A percentile compares a stretch with the other conserved stretches of the same genome.
Evolutionary conservation across 306 rosid species (phyloP).

Genomic region (Vigna nakashimae): DNA sequence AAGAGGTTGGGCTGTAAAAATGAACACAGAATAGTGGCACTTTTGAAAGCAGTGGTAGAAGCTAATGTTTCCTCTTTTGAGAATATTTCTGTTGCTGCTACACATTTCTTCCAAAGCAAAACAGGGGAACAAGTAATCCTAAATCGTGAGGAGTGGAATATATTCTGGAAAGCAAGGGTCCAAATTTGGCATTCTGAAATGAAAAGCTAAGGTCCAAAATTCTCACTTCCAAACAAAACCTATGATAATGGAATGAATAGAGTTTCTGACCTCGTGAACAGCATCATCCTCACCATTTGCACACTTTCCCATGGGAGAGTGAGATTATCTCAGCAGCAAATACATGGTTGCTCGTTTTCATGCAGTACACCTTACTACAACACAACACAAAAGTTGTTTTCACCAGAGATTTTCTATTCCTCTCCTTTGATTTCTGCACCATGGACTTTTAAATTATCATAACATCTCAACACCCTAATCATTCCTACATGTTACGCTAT

Average conservation of each 20-base stretch:
- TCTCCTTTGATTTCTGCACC: neutral
- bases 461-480: neutral
- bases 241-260: slow-evolving; percentile 16
- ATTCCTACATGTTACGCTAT: neutral
- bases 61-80: neutral
- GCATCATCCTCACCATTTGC: neutral
- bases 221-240: slow-evolving; percentile 12
- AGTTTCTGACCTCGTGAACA: slow-evolving; percentile 8
- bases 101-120: slow-evolving; percentile 7
- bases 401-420: neutral
- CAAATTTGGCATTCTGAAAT: slow-evolving; percentile 30
- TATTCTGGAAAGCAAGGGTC: slow-evolving; percentile 43
- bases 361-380: neutral
- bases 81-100: neutral
- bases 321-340: slow-evolving; percentile 3
- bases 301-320: neutral
- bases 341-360: neutral
- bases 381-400: neutral
- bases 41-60: no score
- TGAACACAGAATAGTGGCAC: no score
- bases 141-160: slow-evolving; percentile 34
- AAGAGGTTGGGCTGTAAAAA: no score
- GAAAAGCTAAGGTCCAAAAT: slow-evolving; percentile 36
- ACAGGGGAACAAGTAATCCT: neutral
- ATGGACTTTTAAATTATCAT: neutral